Base-by-base conservation (phyloP, 2,329 filamentous ascomycete species). In the Hypoxylon sp. region DNA sequence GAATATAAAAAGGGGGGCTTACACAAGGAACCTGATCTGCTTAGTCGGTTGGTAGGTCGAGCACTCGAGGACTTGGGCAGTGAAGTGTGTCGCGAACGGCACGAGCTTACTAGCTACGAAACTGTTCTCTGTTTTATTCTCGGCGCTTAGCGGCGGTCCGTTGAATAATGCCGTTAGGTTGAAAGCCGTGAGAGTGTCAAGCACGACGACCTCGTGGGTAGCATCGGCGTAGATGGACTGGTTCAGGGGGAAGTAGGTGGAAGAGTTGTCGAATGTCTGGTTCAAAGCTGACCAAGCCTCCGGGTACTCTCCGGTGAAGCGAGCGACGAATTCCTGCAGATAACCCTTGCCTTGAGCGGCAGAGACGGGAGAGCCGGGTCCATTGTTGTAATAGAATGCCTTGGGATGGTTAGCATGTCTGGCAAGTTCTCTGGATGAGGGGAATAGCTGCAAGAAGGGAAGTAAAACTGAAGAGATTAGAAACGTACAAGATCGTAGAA, bases 181-280 rank as follows among this genome's bases (percentile, higher is more conserved):
- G 65, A 79, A 79, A 6, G 77, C 77, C 5, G 69, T 75, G 10
- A 79, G 72, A 6, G 73, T 67, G 49, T 79, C 75, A 5, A 79
- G 65, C 9, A 79, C 73, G 19, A 78, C 76, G 7, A 82, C 81
- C 68, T 83, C 81, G 67, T 82, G 81, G 5, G 81, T 82, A 13
- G 81, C 81, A 52, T 82, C 77, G 17, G 78, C 77, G 53, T 79
- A 82, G 59, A 82, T 81, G 45, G 78, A 80, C 69, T 83, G 80
- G 60, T 80, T 77, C 7, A 82, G 77, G 1, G 81, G 80, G 69
- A 82, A 83, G 73, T 77, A 82, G 0, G 80, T 82, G 0, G 76
- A 72, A 11, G 75, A 76, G 67, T 80, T 79, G 71, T 82, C 81
- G 43, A 78, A 82, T 0, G 75, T 78, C 62, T 71, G 50, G 69